Percentiles rank a stretch among this genome's conserved stretches.
Conservation (phyloP, 306 rosid genomes). For the Cicer cuneatum region DNA sequence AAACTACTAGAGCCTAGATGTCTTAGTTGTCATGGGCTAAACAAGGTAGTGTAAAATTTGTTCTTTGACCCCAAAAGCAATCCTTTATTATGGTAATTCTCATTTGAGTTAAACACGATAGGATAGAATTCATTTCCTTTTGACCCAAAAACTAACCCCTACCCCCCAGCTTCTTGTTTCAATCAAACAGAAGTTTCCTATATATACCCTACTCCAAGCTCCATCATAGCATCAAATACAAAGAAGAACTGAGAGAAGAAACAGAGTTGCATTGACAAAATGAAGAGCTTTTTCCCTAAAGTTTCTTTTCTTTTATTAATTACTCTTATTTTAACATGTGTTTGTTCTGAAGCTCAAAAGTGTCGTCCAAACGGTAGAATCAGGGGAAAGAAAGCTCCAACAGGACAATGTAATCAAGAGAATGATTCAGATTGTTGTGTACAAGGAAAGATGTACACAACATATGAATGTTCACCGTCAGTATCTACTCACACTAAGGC, state of each 20-base stretch:
- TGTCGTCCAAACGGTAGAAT: constrained; percentile 46
- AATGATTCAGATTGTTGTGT: constrained; percentile 52
- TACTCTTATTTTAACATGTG: constrained; percentile 21
- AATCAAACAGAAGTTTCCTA: not conserved
- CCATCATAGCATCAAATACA: constrained; percentile 10
- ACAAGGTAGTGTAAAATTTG: not conserved
- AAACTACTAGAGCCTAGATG: not conserved
- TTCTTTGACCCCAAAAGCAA: constrained; percentile 6
- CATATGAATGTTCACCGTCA: constrained; percentile 53
- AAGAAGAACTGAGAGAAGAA: constrained; percentile 1
- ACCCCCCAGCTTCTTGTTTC: not conserved
- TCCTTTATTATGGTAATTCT: not conserved
- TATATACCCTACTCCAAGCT: constrained; percentile 12
- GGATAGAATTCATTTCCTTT: not conserved
- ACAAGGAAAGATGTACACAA: constrained; percentile 45
- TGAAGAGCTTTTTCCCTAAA: constrained; percentile 28
- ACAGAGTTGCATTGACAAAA: not conserved
- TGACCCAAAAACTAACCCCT: constrained; percentile 2
- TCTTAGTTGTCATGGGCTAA: not conserved
- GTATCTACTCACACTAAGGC: constrained; percentile 50
- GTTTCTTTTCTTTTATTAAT: constrained; percentile 4
- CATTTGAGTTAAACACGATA: not conserved
- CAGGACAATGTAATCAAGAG: constrained; percentile 49
- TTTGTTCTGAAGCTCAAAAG: constrained; percentile 39
- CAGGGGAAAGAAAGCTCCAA: constrained; percentile 45